Base-by-base conservation (phyloP, 2,329 filamentous ascomycete genomes). In the Scopulariopsis brevicaulis region DNA sequence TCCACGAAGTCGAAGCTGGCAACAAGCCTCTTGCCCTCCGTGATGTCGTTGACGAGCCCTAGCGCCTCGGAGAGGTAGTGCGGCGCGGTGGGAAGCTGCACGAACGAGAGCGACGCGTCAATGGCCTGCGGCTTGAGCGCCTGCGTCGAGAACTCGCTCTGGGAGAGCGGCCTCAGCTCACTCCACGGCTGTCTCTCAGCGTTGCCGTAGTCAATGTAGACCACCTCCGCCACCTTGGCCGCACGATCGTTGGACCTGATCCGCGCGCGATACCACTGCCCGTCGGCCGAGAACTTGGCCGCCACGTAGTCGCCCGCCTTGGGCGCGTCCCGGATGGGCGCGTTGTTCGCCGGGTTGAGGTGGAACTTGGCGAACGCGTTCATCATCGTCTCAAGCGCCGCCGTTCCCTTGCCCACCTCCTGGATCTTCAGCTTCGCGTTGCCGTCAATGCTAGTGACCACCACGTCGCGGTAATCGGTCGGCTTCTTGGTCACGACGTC, bases 181-280 rank as follows among this genome's bases (percentile, higher is more conserved):
- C 84, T 81, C 91, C 93, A 99, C 0, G 92, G 83, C 59, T 96
- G 79, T 68, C 85, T 87, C 73, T 99, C 94, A 58, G 83, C 87
- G 79, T 99, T 99, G 65, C 94, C 94, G 72, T 95, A 99, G 76
- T 99, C 94, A 62, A 99, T 84, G 73, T 96, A 99, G 53, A 95
- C 76, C 28, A 99, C 87, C 72, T 99, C 94, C 25, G 91, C 87
- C 65, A 89, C 84, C 80, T 94, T 90, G 66, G 86, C 86, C 10
- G 92, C 82, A 61, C 94, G 90, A 74, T 99, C 94, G 72, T 97
- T 96, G 69, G 92, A 85, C 61, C 92, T 87, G 61, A 99, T 84
- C 61, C 86, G 87, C 35, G 89, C 94, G 61, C 94, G 89, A 77
- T 99, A 99, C 93, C 93, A 99, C 64, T 94, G 85, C 60, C 86